phyloP scores from a whole-genome alignment of 2,329 filamentous ascomycete genomes.

The Colletotrichum agaves region DNA sequence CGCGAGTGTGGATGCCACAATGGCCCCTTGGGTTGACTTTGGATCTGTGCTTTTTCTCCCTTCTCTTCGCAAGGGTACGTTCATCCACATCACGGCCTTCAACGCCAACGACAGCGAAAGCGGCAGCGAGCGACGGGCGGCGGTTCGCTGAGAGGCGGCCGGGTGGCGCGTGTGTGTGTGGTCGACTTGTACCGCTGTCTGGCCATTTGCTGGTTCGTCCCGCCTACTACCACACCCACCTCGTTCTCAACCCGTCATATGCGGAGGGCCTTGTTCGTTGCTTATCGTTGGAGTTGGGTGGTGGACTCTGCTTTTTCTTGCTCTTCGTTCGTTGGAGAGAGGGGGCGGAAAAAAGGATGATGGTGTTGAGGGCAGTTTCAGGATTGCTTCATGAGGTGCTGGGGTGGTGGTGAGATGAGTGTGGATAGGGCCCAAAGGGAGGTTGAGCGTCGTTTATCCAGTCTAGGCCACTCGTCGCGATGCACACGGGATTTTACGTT shows the following conservation, averaged over 20 bases:
- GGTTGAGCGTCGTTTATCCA: constrained; percentile 13
- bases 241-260: constrained; percentile 8
- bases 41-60: neutral
- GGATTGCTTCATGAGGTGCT: constrained; percentile 52
- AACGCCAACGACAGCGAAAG: neutral
- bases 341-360: neutral
- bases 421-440: constrained; percentile 17
- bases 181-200: neutral
- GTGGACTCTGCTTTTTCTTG: neutral
- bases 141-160: neutral
- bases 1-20: neutral
- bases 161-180: neutral
- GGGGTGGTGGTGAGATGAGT: constrained; percentile 36
- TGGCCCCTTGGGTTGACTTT: neutral
- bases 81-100: neutral
- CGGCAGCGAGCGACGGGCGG: neutral
- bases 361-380: constrained; percentile 49
- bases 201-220: constrained; percentile 33
- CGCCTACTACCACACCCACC: constrained; percentile 1
- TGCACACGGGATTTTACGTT: neutral
- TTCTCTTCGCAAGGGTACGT: neutral
- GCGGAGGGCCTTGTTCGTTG: neutral
- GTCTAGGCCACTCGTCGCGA: neutral
- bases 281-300: neutral
- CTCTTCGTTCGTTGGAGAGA: neutral